A percentile compares a stretch with the other conserved stretches of the same genome.
Conservation (phyloP, 2,329 filamentous ascomycete species). For the Talaromyces sp. region DNA sequence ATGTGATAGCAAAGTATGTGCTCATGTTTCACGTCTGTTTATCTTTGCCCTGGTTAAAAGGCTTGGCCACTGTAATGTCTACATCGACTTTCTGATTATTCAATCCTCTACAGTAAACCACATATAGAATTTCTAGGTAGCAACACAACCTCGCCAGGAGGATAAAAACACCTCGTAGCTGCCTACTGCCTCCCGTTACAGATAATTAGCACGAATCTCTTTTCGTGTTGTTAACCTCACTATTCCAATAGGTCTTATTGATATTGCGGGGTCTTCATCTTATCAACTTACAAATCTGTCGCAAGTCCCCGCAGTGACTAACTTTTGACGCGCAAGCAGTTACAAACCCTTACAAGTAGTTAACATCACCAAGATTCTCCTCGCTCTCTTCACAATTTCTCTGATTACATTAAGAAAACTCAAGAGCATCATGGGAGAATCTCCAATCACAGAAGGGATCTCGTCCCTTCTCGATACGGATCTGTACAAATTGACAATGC, state of each 20-base stretch:
- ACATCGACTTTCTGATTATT: background rate
- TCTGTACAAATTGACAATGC: constrained; percentile 98
- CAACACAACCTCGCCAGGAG: background rate
- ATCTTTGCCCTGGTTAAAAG: background rate
- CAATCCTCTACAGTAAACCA: background rate
- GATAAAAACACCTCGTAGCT: background rate
- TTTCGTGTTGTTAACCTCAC: background rate
- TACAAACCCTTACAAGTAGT: background rate
- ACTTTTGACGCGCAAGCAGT: background rate
- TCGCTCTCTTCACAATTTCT: background rate
- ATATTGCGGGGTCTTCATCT: constrained; percentile 1
- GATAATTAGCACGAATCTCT: background rate
- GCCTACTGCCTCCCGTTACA: background rate
- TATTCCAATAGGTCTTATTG: background rate
- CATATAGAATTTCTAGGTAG: background rate
- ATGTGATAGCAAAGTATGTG: background rate
- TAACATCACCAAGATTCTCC: background rate
- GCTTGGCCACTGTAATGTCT: background rate
- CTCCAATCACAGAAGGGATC: constrained; percentile 60
- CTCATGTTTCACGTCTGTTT: background rate
- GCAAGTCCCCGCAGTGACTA: constrained; percentile 11
- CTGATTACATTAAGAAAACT: background rate
- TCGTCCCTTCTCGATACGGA: constrained; percentile 79
- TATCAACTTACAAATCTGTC: constrained; percentile 4
- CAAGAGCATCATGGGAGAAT: constrained; percentile 14